Percentiles rank a stretch among this genome's conserved stretches.
Evolutionary conservation across 768 basidiomycete genomes (phyloP).

Genomic region (Boletus pseudopeckii): DNA sequence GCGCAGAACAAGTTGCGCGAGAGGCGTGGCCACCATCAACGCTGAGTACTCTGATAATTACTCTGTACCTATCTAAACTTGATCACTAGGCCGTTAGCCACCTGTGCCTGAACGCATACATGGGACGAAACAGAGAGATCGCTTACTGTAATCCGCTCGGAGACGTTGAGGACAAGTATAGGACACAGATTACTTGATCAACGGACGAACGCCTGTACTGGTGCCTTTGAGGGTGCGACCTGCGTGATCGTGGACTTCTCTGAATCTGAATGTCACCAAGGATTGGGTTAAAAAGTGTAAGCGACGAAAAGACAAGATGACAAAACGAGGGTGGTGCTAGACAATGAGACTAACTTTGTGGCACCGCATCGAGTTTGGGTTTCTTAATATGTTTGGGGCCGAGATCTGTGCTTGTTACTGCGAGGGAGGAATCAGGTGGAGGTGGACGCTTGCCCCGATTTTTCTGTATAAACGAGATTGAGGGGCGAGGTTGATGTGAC

Average conservation of each 20-base stretch:
- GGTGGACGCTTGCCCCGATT: conserved; percentile 53
- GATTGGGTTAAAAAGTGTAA: neutral
- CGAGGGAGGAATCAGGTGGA: conserved; percentile 37
- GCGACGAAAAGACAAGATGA: neutral
- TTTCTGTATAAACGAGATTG: conserved; percentile 39
- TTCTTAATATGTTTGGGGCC: conserved; percentile 37
- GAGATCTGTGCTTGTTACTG: conserved; percentile 35
- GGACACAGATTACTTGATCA: conserved; percentile 36
- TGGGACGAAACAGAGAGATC: neutral
- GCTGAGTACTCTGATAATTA: neutral
- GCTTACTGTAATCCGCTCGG: conserved; percentile 14
- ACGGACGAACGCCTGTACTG: conserved; percentile 35
- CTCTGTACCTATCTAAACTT: conserved; percentile 1
- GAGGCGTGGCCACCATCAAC: neutral
- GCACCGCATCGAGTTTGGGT: conserved; percentile 28
- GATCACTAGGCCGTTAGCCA: conserved; percentile 8
- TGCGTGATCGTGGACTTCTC: conserved; percentile 36
- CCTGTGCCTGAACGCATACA: neutral
- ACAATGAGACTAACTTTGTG: conserved; percentile 31
- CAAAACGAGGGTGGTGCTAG: neutral
- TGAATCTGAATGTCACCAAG: conserved; percentile 3
- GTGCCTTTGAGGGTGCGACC: conserved; percentile 44
- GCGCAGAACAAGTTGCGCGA: neutral
- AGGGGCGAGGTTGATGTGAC: too few species aligned
- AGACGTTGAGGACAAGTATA: neutral